Evolutionary conservation across 1,284 basidiomycete species (phyloP).

Genomic region (Austroboletus niveus): DNA sequence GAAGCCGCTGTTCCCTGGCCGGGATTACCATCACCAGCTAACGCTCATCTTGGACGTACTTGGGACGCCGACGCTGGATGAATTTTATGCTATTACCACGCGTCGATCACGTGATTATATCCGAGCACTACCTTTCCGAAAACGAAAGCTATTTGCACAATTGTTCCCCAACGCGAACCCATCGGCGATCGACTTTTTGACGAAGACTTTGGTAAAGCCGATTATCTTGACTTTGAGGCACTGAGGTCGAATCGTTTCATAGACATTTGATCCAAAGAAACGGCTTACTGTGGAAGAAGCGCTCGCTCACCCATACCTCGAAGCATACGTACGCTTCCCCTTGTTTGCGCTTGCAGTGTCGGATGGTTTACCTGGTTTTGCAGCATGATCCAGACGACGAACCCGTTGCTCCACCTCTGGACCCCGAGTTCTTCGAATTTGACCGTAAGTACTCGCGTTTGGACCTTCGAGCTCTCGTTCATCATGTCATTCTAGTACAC

Average conservation of each 20-base stretch:
- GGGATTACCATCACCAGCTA: slow-evolving; percentile 96
- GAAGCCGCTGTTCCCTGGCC: slow-evolving; percentile 92
- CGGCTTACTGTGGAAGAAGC: slow-evolving; percentile 90
- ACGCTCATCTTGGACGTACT: slow-evolving; percentile 88
- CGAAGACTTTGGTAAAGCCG: slow-evolving; percentile 77
- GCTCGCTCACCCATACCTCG: slow-evolving; percentile 88
- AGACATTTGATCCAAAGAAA: slow-evolving; percentile 93
- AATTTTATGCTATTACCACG: slow-evolving; percentile 89
- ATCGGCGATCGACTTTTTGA: slow-evolving; percentile 86
- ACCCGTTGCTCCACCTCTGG: slow-evolving; percentile 86
- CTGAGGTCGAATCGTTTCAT: background rate
- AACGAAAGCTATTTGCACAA: slow-evolving; percentile 72
- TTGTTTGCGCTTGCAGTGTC: background rate
- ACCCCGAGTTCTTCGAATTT: slow-evolving; percentile 92
- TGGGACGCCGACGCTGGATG: slow-evolving; percentile 89
- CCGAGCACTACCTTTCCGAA: slow-evolving; percentile 84
- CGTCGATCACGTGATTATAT: slow-evolving; percentile 88
- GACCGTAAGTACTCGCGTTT: slow-evolving; percentile 46
- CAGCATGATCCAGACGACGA: slow-evolving; percentile 92
- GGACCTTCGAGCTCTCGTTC: too few relatives aligned
- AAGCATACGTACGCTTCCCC: slow-evolving; percentile 74
- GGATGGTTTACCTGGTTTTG: slow-evolving; percentile 7
- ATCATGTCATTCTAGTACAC: slow-evolving; percentile 52
- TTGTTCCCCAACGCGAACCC: slow-evolving; percentile 88
- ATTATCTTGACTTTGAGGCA: background rate